These are phyloP conservation scores for Picea engelmannii DNA, from an alignment of 83 land plant species.

Conservation along the genomic window DNA sequence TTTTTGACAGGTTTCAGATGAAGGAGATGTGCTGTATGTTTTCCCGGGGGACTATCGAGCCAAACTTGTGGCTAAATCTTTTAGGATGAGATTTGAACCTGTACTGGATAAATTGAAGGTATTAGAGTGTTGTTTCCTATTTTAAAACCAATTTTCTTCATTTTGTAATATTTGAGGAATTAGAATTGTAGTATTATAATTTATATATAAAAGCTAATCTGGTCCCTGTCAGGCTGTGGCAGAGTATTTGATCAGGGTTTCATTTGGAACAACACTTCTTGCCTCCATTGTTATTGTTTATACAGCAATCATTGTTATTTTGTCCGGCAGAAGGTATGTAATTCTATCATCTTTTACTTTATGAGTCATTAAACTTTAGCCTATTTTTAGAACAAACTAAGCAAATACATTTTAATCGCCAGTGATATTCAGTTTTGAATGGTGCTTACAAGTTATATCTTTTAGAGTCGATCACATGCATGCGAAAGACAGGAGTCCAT, in stretches of 20 bases:
- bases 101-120: conserved; percentile 87
- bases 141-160: neutral
- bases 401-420: neutral
- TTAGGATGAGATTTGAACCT: conserved; percentile 87
- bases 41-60: conserved; percentile 88
- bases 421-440: neutral
- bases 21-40: conserved; percentile 97
- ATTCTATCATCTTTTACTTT: neutral
- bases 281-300: conserved; percentile 92
- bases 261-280: conserved; percentile 92
- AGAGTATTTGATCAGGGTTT: conserved; percentile 84
- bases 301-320: conserved; percentile 81
- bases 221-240: conserved; percentile 53
- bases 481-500: neutral
- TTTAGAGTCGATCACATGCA: neutral
- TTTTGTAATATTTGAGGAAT: neutral
- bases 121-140: conserved; percentile 13
- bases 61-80: conserved; percentile 77
- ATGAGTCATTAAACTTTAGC: neutral
- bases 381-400: neutral
- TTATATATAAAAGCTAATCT: conserved; percentile 5
- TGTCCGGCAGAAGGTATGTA: conserved; percentile 75
- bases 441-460: conserved; percentile 5
- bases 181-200: neutral
- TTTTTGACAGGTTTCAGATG: conserved; percentile 89